Evolutionary conservation across 2,329 filamentous ascomycete species (phyloP), one percentile per base, ranked within the genome.

Genomic region (Pseudogymnoascus sp.): DNA sequence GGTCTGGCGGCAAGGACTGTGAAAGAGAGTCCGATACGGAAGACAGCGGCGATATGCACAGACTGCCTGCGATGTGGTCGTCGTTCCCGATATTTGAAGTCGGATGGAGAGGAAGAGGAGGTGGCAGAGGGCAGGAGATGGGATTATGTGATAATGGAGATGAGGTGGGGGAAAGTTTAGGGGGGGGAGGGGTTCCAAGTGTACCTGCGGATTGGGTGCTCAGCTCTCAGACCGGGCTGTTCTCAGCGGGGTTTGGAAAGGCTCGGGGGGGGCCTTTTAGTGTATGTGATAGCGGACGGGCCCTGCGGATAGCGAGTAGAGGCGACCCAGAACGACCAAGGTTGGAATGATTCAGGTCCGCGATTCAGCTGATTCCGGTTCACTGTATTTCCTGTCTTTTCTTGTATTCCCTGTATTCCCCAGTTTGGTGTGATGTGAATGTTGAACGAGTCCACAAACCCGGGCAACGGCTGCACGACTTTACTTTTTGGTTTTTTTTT

Each of bases 171-270:
- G 68, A 67, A 65, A 70, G 67, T 71, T 61, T 62, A 64, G 64
- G 68, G 67, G 69, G 68, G 68, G 71, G 71, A 72, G 68, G 64
- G 72, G 71, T 69, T 72, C 73, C 68, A 72, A 40, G 3, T 40
- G 37, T 40, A 40, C 37, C 37, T n/a, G 37, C 37, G 37, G 37
- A 40, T 40, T 40, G 37, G 37, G 37, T 7, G 37, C 16, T 40
- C 37, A 40, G 37, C 37, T 40, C 37, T 40, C 37, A 40, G 37
- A 40, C 37, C 37, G 37, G 37, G 37, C 37, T 40, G 37, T 40
- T n/a, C 37, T 40, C 37, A 19, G 37, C 37, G 37, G 37, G 37
- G 37, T n/a, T 40, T 40, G 37, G n/a, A 40, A 40, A 40, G 37
- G 37, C 37, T 40, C 37, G 37, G 37, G 37, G 37, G 37, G 37